Percentiles rank a stretch among this genome's conserved stretches.
Conservation (phyloP, 805 yeast species). For the Saccharomycopsis guyanensis region DNA sequence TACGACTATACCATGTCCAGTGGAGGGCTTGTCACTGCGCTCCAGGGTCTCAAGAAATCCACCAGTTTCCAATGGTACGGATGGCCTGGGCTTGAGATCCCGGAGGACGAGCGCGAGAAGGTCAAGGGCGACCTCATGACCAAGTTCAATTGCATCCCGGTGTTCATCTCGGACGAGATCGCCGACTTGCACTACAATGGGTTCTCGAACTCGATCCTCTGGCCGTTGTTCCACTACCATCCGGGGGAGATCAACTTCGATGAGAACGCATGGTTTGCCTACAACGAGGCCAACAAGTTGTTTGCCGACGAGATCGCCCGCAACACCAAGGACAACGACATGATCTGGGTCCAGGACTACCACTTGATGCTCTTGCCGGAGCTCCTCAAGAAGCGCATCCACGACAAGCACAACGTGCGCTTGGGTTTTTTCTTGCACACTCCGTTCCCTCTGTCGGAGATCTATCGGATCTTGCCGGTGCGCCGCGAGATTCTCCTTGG, state of each 20-base stretch:
- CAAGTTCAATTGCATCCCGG: slow-evolving; percentile 85
- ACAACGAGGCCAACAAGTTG: slow-evolving; percentile 79
- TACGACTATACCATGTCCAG: slow-evolving; percentile 89
- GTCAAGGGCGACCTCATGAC: slow-evolving; percentile 65
- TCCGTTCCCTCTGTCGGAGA: slow-evolving; percentile 96
- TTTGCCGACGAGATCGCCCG: slow-evolving; percentile 71
- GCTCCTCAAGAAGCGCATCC: slow-evolving; percentile 62
- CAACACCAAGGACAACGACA: slow-evolving; percentile 70
- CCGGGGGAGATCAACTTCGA: slow-evolving; percentile 99
- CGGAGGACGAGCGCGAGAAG: slow-evolving; percentile 59
- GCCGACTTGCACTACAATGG: slow-evolving; percentile 98
- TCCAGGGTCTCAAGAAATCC: slow-evolving; percentile 80
- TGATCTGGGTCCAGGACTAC: slow-evolving; percentile 97
- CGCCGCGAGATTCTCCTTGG: slow-evolving; percentile 88
- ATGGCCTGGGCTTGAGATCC: slow-evolving; percentile 93
- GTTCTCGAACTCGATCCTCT: slow-evolving; percentile 84
- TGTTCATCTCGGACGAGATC: slow-evolving; percentile 76
- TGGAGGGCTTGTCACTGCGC: slow-evolving; percentile 94
- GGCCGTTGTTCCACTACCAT: slow-evolving; percentile 98
- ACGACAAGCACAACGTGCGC: slow-evolving; percentile 47
- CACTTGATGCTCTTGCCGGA: slow-evolving; percentile 93
- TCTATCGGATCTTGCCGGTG: slow-evolving; percentile 92
- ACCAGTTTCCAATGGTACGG: slow-evolving; percentile 95
- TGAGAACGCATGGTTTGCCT: slow-evolving; percentile 97
- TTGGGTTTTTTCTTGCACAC: slow-evolving; percentile 95